Evolutionary conservation across 2,329 filamentous ascomycete species (phyloP), one percentile per base, ranked within the genome.

Genomic region (Xylaria hypoxylon): DNA sequence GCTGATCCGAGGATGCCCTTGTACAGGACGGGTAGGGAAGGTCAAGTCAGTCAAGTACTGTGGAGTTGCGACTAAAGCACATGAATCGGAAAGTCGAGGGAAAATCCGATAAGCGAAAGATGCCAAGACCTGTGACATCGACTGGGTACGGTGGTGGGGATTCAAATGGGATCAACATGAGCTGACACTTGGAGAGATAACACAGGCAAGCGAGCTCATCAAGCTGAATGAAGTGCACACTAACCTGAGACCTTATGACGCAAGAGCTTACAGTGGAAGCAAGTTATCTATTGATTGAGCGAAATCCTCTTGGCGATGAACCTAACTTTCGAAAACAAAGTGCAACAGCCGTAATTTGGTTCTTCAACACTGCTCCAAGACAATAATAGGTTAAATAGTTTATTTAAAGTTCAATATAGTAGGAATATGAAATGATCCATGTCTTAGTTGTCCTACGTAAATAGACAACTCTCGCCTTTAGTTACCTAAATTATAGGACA

Each of bases 101-200:
- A 42, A 56, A 57, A 47, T 48, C 65, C 62, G 65, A 68, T 68
- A 67, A 68, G 67, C 67, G 67, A 61, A 48, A 15, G 45, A 55
- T 61, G 62, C 62, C 62, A 68, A 68, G 65, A 24, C n/a, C n/a
- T 59, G 50, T 68, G 65, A 65, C 58, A 68, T 68, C 65, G 52
- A 24, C 47, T 47, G 33, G 13, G 5, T 52, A 38, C 38, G 33
- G 42, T 24, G 22, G 10, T 38, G 15, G 2, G 10, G 44, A 64
- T 57, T 57, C 55, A 38, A 40, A 15, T 22, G 17, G n/a, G 35
- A 35, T 42, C 22, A 40, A 44, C n/a, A 62, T 17, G 28, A n/a
- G n/a, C n/a, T n/a, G n/a, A n/a, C n/a, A n/a, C n/a, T n/a, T n/a
- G n/a, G n/a, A 40, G 22, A 55, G 17, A 40, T 8, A 26, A 19